Percentiles rank a stretch among this genome's conserved stretches.
These are phyloP conservation scores for Triticum urartu DNA, from an alignment of 176 grass and related monocot genomes.

Conservation along the genomic window DNA sequence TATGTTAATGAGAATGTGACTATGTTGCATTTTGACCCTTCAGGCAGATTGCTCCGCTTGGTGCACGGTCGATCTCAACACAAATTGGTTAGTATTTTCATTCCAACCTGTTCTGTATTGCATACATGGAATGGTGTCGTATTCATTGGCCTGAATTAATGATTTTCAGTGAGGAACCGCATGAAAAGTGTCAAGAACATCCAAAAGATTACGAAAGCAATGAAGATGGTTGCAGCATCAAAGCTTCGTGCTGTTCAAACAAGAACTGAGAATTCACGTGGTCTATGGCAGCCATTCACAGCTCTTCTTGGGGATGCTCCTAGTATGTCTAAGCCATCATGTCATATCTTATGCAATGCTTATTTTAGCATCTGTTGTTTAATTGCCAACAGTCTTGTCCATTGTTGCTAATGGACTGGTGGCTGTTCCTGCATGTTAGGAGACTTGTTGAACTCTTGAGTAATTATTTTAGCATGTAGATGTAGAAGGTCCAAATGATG, in stretches of 20 bases:
- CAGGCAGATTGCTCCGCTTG: conserved; percentile 62
- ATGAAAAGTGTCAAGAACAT: conserved; percentile 99
- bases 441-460: neutral
- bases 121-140: neutral
- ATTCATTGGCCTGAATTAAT: conserved; percentile 7
- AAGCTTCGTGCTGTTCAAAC: conserved; percentile 88
- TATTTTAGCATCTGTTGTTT: neutral
- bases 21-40: conserved; percentile 18
- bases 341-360: conserved; percentile 8
- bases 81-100: conserved; percentile 63
- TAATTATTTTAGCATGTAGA: neutral
- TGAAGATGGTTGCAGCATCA: conserved; percentile 99
- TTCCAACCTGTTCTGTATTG: neutral
- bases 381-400: neutral
- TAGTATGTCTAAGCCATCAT: conserved; percentile 56
- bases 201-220: conserved; percentile 97
- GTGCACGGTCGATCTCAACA: conserved; percentile 71
- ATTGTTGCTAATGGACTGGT: neutral
- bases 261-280: conserved; percentile 90
- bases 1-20: neutral
- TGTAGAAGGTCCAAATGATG: neutral
- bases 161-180: conserved; percentile 65
- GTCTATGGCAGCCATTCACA: conserved; percentile 88
- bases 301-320: conserved; percentile 88
- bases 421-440: neutral